Base-by-base conservation (phyloP, 2,329 filamentous ascomycete species). In the Colletotrichum camelliae region DNA sequence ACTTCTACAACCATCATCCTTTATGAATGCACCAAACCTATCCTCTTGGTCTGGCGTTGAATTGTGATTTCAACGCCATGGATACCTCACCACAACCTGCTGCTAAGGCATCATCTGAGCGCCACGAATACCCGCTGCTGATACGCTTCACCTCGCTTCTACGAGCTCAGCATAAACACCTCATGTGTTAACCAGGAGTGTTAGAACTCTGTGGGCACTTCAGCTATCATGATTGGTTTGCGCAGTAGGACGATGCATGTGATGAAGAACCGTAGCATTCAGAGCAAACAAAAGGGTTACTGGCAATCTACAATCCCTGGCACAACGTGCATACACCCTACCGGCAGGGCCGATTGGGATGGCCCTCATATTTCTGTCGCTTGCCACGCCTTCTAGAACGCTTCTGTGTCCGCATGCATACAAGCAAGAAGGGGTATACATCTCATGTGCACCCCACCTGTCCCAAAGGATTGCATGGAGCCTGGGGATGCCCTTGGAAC, bases 11-110 rank as follows among this genome's bases (percentile, higher is more conserved):
- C 18, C 39, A 18, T 48, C 39, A 18, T 1, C n/a, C 4, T 43
- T 43, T 18, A 16, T 10, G 18, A 43, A 4, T 10, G 10, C 10
- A 6, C 39, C 1, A 43, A 9, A 8, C 5, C 8, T 43, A 43
- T 43, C n/a, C 39, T 43, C 39, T 43, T 18, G 18, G 5, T 43
- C 10, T n/a, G 9, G 39, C 39, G 9, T 48, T 18, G 39, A 12
- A 12, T 4, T 8, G 18, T 48, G 39, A n/a, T 12, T 1, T 1
- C 6, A 0, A 5, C n/a, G 18, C 6, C 9, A 1, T 21, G 21
- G 21, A 21, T 48, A 48, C 3, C 4, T 43, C 39, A 18, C 5
- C 39, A 12, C 3, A 48, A 12, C 39, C 18, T 48, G 18, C 9
- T 18, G n/a, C n/a, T n/a, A 12, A n/a, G 9, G 9, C 12, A n/a